Base-by-base conservation (phyloP, 441 rosid species). In the Breynia disticha region DNA sequence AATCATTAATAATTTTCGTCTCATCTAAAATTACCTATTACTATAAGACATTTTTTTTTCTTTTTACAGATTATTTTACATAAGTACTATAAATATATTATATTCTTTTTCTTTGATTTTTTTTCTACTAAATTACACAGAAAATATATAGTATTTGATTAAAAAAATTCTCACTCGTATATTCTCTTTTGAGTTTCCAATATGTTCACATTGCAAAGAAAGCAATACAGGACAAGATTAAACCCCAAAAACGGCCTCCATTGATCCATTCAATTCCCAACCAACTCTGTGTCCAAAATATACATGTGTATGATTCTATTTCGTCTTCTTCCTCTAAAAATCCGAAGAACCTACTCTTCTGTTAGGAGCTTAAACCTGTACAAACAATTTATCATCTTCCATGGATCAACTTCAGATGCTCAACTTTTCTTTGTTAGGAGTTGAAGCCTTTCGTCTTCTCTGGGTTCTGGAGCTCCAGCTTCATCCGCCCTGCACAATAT, bases 401-500 rank as follows among this genome's bases (percentile, higher is more conserved):
- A 16, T 61, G 46, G 67, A 60, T 69, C 74, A 64, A 59, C 71
- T 66, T 66, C 50, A 58, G 66, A 54, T 54, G 35, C 35, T 28
- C 5, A 28, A 57, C 35, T 66, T 53, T 52, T 52, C 69, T 68
- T 52, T 57, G 64, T 68, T 66, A 64, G 67, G 28, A 51, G 56
- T 32, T 16, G 16, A 32, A 51, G 50, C 67, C 54, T 56, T 16
- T 32, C 11, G 16, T 54, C 24, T 56, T 60, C 56, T 61, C 55
- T 38, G 56, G 28, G 52, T 60, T 44, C 75, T 73, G 78, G 22
- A 74, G 80, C 79, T 82, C 86, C 11, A 89, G 69, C 74, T 86
- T 84, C 75, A 82, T 60, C 53, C 75, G 76, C 56, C 81, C 91
- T 78, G 80, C 54, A 11, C 42, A 59, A 51, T 19, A 42, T 16